Evolutionary conservation across 2,329 filamentous ascomycete genomes (phyloP).

Genomic region (Talaromyces marneffei): DNA sequence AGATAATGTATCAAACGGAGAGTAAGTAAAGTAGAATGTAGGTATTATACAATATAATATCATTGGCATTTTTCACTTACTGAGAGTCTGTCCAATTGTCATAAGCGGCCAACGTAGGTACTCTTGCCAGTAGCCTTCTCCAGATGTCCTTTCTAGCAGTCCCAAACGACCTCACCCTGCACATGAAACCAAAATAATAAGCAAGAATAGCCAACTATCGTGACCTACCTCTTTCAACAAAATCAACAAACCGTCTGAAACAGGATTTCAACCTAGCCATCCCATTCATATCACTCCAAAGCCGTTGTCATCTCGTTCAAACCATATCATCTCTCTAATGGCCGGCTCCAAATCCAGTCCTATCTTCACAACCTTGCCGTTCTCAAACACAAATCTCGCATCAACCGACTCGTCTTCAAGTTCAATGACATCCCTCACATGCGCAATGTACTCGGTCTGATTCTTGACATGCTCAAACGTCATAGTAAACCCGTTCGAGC

Average conservation of each 20-base stretch:
- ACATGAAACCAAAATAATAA: no score
- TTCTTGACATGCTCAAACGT: conserved; percentile 27
- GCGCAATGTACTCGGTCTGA: conserved; percentile 24
- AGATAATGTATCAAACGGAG: no score
- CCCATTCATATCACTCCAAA: background rate
- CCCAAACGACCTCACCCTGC: background rate
- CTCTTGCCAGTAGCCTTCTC: no score
- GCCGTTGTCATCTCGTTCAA: background rate
- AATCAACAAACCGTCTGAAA: no score
- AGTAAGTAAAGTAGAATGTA: no score
- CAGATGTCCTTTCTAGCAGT: background rate
- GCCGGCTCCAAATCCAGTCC: background rate
- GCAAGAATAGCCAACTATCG: no score
- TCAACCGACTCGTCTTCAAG: background rate
- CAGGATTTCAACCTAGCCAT: no score
- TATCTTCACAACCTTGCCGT: background rate
- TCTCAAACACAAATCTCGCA: background rate
- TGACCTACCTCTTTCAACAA: no score
- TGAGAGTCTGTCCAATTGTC: background rate
- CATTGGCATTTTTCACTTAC: no score
- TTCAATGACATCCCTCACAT: conserved; percentile 15
- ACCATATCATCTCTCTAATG: conserved; percentile 4
- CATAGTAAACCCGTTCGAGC: conserved; percentile 27
- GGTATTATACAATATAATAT: background rate
- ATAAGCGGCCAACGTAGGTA: background rate